A percentile compares a stretch with the other conserved stretches of the same genome.
Conservation (phyloP, 1,284 basidiomycete species). For the Moniliella sp. region DNA sequence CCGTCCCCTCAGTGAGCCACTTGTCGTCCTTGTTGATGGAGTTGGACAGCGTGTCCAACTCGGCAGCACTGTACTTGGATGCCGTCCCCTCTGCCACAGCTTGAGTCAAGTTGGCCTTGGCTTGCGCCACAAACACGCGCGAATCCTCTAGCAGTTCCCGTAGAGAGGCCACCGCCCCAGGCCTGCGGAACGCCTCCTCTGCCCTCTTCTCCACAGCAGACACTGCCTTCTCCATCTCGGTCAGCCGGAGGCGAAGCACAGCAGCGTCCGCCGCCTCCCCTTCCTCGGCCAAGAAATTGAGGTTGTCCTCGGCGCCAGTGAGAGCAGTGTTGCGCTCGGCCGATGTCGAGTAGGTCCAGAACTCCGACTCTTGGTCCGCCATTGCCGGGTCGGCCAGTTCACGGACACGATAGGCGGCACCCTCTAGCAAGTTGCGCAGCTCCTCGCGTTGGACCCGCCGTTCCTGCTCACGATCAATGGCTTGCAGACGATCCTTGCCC, state of each 20-base stretch:
- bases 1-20: constrained; percentile 26
- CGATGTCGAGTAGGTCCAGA: no score
- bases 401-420: constrained; percentile 69
- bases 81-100: constrained; percentile 38
- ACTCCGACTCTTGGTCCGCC: no score
- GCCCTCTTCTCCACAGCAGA: constrained; percentile 62
- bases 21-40: constrained; percentile 17
- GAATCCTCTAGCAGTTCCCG: constrained; percentile 44
- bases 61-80: constrained; percentile 26
- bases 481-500: constrained; percentile 23
- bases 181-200: constrained; percentile 52
- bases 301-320: constrained; percentile 51
- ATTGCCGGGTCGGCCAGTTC: constrained; percentile 61
- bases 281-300: constrained; percentile 61
- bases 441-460: constrained; percentile 63
- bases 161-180: constrained; percentile 47
- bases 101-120: constrained; percentile 42
- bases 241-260: constrained; percentile 22
- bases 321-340: no score
- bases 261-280: constrained; percentile 53
- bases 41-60: constrained; percentile 20
- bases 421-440: constrained; percentile 71
- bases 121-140: constrained; percentile 58
- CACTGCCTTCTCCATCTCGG: constrained; percentile 49
- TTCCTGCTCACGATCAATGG: constrained; percentile 51